Evolutionary conservation across 75 land plant genomes (phyloP).

Genomic region (Pinus albicaulis): DNA sequence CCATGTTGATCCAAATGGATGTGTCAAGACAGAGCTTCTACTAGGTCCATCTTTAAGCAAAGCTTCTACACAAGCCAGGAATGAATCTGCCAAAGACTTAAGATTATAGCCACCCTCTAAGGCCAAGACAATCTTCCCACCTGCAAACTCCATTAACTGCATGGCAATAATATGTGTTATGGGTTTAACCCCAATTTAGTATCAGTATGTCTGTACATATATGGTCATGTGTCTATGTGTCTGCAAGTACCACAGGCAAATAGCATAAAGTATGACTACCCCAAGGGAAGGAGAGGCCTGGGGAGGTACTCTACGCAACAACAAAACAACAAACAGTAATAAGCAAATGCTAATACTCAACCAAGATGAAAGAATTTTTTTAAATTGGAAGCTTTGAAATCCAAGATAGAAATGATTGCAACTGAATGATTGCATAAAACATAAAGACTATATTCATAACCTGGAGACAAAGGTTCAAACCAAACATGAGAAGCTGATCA

Average conservation of each 20-base stretch:
- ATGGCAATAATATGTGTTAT: neutral
- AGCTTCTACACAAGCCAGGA: constrained; percentile 64
- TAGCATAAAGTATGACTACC: neutral
- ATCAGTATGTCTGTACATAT: neutral
- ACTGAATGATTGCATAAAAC: no score
- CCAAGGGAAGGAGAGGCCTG: neutral
- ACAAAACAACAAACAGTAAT: no score
- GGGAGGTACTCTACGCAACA: neutral
- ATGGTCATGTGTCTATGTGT: neutral
- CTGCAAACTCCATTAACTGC: constrained; percentile 77
- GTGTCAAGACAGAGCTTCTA: constrained; percentile 21
- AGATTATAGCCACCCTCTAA: constrained; percentile 95
- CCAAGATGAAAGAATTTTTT: no score
- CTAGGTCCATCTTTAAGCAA: constrained; percentile 45
- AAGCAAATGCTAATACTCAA: no score
- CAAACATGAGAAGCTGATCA: no score
- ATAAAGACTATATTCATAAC: no score
- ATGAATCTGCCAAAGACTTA: constrained; percentile 65
- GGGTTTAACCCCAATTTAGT: neutral
- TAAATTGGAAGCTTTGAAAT: no score
- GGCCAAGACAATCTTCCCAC: constrained; percentile 74
- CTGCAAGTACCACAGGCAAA: neutral
- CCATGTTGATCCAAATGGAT: constrained; percentile 79
- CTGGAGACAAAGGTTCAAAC: no score
- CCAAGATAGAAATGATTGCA: no score